Evolutionary conservation across 768 basidiomycete genomes (phyloP), one percentile per base, ranked within the genome.

Genomic region (Kwoniella newhampshirensis): DNA sequence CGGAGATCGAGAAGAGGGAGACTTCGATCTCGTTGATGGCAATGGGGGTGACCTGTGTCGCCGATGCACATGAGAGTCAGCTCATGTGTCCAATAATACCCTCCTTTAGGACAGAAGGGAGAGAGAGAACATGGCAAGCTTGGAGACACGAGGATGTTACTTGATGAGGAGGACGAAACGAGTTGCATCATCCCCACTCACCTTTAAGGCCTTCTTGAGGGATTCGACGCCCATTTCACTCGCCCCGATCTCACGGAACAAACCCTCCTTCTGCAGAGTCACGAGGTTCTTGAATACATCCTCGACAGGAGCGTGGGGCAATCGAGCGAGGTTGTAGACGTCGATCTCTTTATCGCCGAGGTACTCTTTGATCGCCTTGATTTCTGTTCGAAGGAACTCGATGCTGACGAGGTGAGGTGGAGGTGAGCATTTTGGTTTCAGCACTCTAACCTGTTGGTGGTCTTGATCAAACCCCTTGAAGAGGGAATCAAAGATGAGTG

Each of bases 21-120:
- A 85, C 76, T 70, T 88, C 87, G 48, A 87, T 85, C 70, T 88
- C 86, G 7, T 84, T 83, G 17, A 81, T 78, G 12, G 82, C 79
- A 54, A 86, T 80, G 1, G 82, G 83, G 45, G 81, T 78, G 9
- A 85, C 77, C 81, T 85, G 53, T 17, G 23, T 27, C 5, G 8
- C 8, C 2, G 12, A 23, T 4, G 15, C 42, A 25, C 11, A 41
- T n/a, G 39, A 41, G 17, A 20, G 17, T 41, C 39, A 41, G 39
- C 39, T 15, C 17, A 20, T n/a, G 17, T n/a, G n/a, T n/a, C n/a
- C n/a, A n/a, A n/a, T n/a, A n/a, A n/a, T n/a, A n/a, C n/a, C n/a
- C n/a, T n/a, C n/a, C n/a, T n/a, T n/a, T n/a, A n/a, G n/a, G n/a
- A n/a, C n/a, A n/a, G n/a, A n/a, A n/a, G n/a, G n/a, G n/a, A n/a